Evolutionary conservation across 2,329 filamentous ascomycete species (phyloP).

Genomic region (Penicillium freii): DNA sequence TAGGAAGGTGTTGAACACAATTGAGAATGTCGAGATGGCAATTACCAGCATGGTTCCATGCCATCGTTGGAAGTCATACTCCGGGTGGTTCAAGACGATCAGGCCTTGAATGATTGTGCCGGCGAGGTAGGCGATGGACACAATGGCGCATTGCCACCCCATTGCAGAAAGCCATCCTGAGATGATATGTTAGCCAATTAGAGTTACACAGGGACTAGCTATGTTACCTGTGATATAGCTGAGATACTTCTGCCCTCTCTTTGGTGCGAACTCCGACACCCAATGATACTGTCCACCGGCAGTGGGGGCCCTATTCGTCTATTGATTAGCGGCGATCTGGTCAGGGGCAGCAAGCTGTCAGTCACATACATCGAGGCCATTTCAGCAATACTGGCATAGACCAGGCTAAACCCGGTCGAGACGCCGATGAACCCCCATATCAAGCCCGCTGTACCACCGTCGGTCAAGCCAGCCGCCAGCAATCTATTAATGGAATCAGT

Average conservation of each 20-base stretch:
- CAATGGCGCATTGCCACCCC: conserved; percentile 48
- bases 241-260: conserved; percentile 41
- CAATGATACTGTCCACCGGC: conserved; percentile 39
- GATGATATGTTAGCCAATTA: background rate
- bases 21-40: conserved; percentile 40
- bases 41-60: conserved; percentile 47
- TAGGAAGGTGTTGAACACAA: conserved; percentile 45
- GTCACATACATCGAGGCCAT: conserved; percentile 45
- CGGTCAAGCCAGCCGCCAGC: conserved; percentile 31
- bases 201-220: background rate
- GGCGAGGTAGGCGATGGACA: conserved; percentile 45
- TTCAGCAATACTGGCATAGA: conserved; percentile 42
- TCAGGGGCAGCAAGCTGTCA: background rate
- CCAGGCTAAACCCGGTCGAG: conserved; percentile 32
- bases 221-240: conserved; percentile 46
- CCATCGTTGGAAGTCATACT: conserved; percentile 44
- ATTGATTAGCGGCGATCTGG: background rate
- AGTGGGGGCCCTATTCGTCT: conserved; percentile 38
- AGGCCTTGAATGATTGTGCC: conserved; percentile 49
- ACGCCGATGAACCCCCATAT: conserved; percentile 40
- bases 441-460: conserved; percentile 41
- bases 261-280: conserved; percentile 44
- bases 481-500: conserved; percentile 25
- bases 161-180: conserved; percentile 46
- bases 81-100: conserved; percentile 44